Evolutionary conservation across 2,329 filamentous ascomycete species (phyloP), one percentile per base, ranked within the genome.

Genomic region (Simplicillium sp.): DNA sequence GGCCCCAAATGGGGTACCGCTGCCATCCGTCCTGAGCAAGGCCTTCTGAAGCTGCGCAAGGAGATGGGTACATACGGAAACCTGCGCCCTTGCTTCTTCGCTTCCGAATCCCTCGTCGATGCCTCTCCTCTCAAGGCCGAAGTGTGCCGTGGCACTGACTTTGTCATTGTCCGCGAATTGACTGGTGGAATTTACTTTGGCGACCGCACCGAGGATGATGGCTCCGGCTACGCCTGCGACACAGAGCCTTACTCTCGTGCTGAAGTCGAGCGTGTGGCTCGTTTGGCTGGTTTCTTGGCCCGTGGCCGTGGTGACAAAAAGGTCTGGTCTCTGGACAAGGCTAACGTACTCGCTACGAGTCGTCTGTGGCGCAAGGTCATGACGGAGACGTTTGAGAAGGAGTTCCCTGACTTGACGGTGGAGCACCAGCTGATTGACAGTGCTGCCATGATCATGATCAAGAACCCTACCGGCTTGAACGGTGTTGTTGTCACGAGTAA

Each of bases 391-490:
- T 90, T 95, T 74, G 75, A 73, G 51, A 82, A 82, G 50, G 90
- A 96, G 71, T 97, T 94, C 68, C 88, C 90, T 3, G 78, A 90
- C 60, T 66, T 96, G 36, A 77, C 85, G 68, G 67, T 94, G 34
- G 78, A 81, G 49, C 90, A 95, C 62, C 89, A 97, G 61, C 75
- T 97, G 38, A 95, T 97, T 58, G 90, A 97, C 67, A 87, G 80
- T 42, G 90, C 90, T n/a, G 90, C 90, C 49, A 96, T 97, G 89
- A 71, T 96, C 52, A 87, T 97, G 84, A 77, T 97, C 57, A 96
- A 94, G 81, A 90, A 89, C 65, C 90, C 90, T 9, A 73, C 82
- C 11, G 77, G 80, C 16, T 72, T 97, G 40, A 97, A 96, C 60
- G 92, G 90, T 40, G 80, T 97, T 29, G 77, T 97, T 36, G 81